Evolutionary conservation across 768 basidiomycete species (phyloP).

Genomic region (Pulveroboletus sp.): DNA sequence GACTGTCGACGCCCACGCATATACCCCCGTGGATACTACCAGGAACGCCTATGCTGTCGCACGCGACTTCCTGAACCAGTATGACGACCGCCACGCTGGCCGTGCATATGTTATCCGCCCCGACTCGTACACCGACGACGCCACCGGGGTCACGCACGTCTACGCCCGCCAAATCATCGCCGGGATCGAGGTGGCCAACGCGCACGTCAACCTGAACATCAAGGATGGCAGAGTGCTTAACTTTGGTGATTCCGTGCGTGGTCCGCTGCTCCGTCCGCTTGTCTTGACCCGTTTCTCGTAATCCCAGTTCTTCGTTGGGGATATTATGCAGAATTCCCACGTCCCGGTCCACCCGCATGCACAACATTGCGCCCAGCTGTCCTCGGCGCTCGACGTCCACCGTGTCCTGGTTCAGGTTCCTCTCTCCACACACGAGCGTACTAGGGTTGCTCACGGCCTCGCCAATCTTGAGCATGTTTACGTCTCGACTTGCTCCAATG

Average conservation of each 20-base stretch:
- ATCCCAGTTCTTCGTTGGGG: conserved; percentile 71
- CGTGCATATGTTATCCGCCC: conserved; percentile 58
- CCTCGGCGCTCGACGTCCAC: conserved; percentile 30
- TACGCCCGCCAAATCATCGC: conserved; percentile 83
- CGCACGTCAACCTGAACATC: conserved; percentile 91
- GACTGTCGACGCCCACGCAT: conserved; percentile 36
- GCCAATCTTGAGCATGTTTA: conserved; percentile 42
- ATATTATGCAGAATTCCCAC: conserved; percentile 29
- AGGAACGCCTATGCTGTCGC: conserved; percentile 62
- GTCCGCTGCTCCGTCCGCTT: neutral
- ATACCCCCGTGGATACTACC: conserved; percentile 37
- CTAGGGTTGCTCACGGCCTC: conserved; percentile 15
- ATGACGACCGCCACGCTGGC: conserved; percentile 35
- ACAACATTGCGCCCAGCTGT: conserved; percentile 49
- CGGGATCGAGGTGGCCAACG: conserved; percentile 85
- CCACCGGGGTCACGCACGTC: conserved; percentile 84
- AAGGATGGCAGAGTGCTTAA: conserved; percentile 79
- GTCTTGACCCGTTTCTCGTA: conserved; percentile 7
- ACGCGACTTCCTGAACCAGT: conserved; percentile 47
- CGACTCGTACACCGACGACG: conserved; percentile 84
- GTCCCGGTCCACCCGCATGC: conserved; percentile 44
- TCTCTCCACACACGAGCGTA: conserved; percentile 9
- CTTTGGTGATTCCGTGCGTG: conserved; percentile 79
- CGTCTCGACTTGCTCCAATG: conserved; percentile 54
- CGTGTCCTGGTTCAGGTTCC: conserved; percentile 27